Conservation (phyloP, 2,329 filamentous ascomycete genomes). For the Phoma herbarum region DNA sequence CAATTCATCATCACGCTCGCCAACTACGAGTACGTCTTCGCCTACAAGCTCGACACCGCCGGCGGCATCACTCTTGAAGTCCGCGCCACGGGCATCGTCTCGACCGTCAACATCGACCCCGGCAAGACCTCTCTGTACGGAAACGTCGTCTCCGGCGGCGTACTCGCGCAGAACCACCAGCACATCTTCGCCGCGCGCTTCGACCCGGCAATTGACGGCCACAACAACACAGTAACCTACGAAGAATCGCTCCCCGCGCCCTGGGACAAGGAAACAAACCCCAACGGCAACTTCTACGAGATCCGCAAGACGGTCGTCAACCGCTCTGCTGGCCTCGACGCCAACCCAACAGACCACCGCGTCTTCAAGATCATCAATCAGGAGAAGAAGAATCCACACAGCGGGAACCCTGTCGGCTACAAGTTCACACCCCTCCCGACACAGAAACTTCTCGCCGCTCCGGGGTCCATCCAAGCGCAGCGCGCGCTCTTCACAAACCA, state of each 20-base stretch:
- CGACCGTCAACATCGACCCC: slow-evolving; percentile 67
- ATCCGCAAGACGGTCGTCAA: slow-evolving; percentile 60
- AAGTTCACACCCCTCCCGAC: slow-evolving; percentile 59
- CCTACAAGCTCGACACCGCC: slow-evolving; percentile 70
- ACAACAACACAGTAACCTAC: slow-evolving; percentile 62
- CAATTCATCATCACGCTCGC: slow-evolving; percentile 74
- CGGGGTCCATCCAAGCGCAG: slow-evolving; percentile 55
- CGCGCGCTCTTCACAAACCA: slow-evolving; percentile 61
- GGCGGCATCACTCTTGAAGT: slow-evolving; percentile 69
- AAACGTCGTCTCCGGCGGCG: slow-evolving; percentile 70
- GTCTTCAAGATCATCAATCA: slow-evolving; percentile 64
- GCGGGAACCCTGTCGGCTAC: slow-evolving; percentile 58
- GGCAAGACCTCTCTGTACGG: slow-evolving; percentile 64
- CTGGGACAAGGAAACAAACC: slow-evolving; percentile 64
- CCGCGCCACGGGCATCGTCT: slow-evolving; percentile 72
- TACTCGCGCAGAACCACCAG: slow-evolving; percentile 74
- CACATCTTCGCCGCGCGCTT: slow-evolving; percentile 69
- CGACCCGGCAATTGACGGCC: slow-evolving; percentile 69
- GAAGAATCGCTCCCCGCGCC: slow-evolving; percentile 63
- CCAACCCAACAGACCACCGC: slow-evolving; percentile 63
- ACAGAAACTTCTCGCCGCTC: slow-evolving; percentile 60
- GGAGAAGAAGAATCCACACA: slow-evolving; percentile 55
- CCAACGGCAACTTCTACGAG: slow-evolving; percentile 68
- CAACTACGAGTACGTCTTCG: slow-evolving; percentile 76
- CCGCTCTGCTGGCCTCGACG: slow-evolving; percentile 60